These are phyloP conservation scores for Colletotrichum spinosum DNA, from an alignment of 2,329 filamentous ascomycete species.

Conservation along the genomic window DNA sequence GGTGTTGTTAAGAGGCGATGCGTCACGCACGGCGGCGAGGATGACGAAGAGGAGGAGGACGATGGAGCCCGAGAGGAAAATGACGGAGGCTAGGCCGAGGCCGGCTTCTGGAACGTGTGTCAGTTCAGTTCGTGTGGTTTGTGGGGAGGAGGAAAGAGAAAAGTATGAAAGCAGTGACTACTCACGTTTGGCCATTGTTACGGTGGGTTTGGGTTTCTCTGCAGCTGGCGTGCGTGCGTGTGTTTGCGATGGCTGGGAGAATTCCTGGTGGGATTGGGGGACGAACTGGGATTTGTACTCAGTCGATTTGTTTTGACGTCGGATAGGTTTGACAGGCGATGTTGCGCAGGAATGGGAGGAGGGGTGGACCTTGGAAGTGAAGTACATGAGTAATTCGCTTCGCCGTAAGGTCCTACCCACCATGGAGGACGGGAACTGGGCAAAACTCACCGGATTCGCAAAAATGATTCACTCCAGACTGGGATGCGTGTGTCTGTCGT, in stretches of 20 bases:
- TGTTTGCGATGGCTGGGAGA: constrained; percentile 23
- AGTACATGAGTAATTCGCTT: not conserved
- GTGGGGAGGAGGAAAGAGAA: not conserved
- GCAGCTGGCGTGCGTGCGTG: constrained; percentile 1
- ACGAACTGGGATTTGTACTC: constrained; percentile 30
- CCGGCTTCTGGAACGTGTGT: constrained; percentile 49
- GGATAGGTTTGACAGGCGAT: not conserved
- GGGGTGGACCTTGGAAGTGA: not conserved
- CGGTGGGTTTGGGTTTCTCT: not conserved
- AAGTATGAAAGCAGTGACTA: not conserved
- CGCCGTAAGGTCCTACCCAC: no score
- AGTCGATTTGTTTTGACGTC: not conserved
- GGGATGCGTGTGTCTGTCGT: constrained; percentile 15
- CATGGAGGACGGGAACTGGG: not conserved
- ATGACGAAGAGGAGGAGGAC: constrained; percentile 70
- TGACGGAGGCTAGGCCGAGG: constrained; percentile 56
- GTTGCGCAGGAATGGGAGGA: constrained; percentile 24
- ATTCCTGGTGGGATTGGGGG: not conserved
- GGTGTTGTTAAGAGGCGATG: constrained; percentile 74
- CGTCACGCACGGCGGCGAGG: constrained; percentile 63
- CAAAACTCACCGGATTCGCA: constrained; percentile 27
- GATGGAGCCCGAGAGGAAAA: constrained; percentile 63
- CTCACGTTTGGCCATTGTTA: constrained; percentile 30
- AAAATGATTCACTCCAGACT: constrained; percentile 21
- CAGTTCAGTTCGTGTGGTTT: not conserved